These are phyloP conservation scores for Gossypium bickii DNA, from an alignment of 345 rosid genomes.

Conservation along the genomic window DNA sequence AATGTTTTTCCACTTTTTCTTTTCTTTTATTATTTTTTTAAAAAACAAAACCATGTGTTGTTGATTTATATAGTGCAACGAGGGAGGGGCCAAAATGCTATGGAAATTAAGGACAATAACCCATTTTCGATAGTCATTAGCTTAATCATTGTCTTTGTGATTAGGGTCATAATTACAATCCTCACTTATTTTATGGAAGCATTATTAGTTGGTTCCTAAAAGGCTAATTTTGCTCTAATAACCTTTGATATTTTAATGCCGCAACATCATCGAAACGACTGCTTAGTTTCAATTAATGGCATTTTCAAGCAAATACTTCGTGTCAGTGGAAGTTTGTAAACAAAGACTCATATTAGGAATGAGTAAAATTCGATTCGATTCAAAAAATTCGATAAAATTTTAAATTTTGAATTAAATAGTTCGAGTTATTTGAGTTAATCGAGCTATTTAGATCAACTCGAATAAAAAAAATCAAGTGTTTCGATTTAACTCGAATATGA, in stretches of 20 bases:
- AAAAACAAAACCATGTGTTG: neutral
- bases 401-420: no score
- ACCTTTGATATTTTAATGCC: neutral
- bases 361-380: no score
- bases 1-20: neutral
- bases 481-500: no score
- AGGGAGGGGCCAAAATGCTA: neutral
- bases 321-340: no score
- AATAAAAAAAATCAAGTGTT: no score
- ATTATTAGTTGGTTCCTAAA: conserved; percentile 6
- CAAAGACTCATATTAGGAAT: no score
- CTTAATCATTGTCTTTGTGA: conserved; percentile 9
- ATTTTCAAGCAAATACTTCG: no score
- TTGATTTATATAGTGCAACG: neutral
- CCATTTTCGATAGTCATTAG: neutral
- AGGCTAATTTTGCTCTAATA: neutral
- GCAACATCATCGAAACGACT: neutral
- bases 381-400: no score
- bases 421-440: no score
- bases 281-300: neutral
- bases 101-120: neutral
- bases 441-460: no score
- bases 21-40: neutral
- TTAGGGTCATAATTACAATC: conserved; percentile 5
- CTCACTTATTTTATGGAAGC: neutral